Percentiles rank a stretch among this genome's conserved stretches.
Conservation (phyloP, 1,284 basidiomycete species). For the Cryptococcus sp. region DNA sequence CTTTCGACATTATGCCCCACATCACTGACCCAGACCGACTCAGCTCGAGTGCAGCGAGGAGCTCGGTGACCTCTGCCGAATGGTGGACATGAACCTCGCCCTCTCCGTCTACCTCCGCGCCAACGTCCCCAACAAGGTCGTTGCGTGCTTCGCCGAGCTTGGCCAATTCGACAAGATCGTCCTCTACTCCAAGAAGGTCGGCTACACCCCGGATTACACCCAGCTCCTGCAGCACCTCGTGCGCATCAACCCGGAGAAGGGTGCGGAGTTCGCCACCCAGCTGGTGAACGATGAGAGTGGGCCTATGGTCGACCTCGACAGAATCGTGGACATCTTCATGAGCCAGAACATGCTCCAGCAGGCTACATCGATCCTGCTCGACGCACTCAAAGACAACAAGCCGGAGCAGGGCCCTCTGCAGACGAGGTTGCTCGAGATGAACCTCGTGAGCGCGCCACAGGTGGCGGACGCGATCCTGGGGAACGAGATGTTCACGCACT, state of each 20-base stretch:
- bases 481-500: slow-evolving; percentile 98
- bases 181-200: slow-evolving; percentile 96
- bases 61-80: slow-evolving; percentile 92
- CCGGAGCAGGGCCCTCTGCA: slow-evolving; percentile 96
- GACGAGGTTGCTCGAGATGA: slow-evolving; percentile 97
- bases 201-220: slow-evolving; percentile 90
- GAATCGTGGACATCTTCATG: slow-evolving; percentile 99
- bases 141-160: slow-evolving; percentile 98
- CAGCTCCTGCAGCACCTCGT: slow-evolving; percentile 96
- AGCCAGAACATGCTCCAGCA: slow-evolving; percentile 99
- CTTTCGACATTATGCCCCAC: no score
- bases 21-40: not conserved
- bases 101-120: slow-evolving; percentile 97
- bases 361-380: slow-evolving; percentile 95
- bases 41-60: slow-evolving; percentile 98
- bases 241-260: slow-evolving; percentile 95
- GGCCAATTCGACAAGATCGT: slow-evolving; percentile 99
- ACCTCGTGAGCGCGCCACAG: slow-evolving; percentile 94
- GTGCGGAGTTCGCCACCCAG: slow-evolving; percentile 95
- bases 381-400: slow-evolving; percentile 99
- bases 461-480: slow-evolving; percentile 98
- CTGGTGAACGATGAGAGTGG: slow-evolving; percentile 91
- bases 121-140: slow-evolving; percentile 97
- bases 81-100: slow-evolving; percentile 93
- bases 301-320: slow-evolving; percentile 88